Evolutionary conservation across 2,329 filamentous ascomycete species (phyloP).

Genomic region (Aspergillus sp.): DNA sequence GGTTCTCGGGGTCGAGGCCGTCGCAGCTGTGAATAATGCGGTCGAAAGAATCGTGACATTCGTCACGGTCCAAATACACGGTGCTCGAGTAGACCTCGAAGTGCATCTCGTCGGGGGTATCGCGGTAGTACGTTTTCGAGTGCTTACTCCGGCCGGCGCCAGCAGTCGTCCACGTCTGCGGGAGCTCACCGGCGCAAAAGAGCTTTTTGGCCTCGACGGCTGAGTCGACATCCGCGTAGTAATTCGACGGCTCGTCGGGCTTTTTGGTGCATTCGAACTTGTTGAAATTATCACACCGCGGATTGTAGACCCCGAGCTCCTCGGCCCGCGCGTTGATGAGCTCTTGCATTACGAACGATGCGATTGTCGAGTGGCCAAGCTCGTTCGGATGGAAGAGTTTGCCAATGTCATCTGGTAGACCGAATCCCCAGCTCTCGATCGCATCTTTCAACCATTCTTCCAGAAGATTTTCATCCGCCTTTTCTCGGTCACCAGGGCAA

Average conservation of each 20-base stretch:
- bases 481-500: no score
- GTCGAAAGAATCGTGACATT: conserved; percentile 5
- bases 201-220: background rate
- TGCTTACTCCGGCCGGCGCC: background rate
- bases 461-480: no score
- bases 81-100: background rate
- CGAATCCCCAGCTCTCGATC: background rate
- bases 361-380: conserved; percentile 17
- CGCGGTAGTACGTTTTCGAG: background rate
- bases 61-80: background rate
- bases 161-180: no score
- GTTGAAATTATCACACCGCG: background rate
- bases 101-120: conserved; percentile 4
- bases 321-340: conserved; percentile 1
- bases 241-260: background rate
- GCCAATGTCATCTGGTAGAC: conserved; percentile 31
- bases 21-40: conserved; percentile 18
- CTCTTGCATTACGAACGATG: conserved; percentile 9
- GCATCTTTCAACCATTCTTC: background rate
- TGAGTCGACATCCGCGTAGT: conserved; percentile 4
- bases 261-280: conserved; percentile 5
- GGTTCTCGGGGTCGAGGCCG: conserved; percentile 16
- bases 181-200: conserved; percentile 1
- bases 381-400: conserved; percentile 37
- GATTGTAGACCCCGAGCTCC: background rate